Evolutionary conservation across 768 basidiomycete species (phyloP), one percentile per base, ranked within the genome.

Genomic region (Hirschioporus abietinus): DNA sequence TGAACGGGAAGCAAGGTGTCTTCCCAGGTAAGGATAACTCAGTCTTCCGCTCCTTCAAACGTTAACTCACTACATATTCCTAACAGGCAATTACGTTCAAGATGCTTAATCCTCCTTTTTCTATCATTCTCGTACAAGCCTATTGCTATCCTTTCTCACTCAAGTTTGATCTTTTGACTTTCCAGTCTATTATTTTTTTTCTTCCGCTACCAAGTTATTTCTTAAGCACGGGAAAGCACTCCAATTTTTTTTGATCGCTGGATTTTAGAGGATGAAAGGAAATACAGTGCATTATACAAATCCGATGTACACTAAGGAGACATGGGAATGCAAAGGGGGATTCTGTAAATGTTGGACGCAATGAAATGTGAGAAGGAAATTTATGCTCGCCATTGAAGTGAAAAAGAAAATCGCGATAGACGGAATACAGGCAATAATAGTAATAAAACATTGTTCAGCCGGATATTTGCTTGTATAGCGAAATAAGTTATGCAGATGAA

Each of bases 1-100:
- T 96, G 70, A 88, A 93, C 70, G 95, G 95, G 7, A 75, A 76
- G 68, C 86, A 93, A 74, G 96, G 96, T 8, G 91, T 95, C 18
- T 98, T 98, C 79, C 96, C 96, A 65, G 93, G 92, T 85, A 78
- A 74, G 77, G 78, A 69, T 15, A 58, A 63, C 24, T 35, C 24
- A 15, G 9, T n/a, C 35, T 26, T 52, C 10, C 64, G n/a, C 7
- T 30, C 23, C 26, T 30, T 58, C 24, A 7, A 0, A 15, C 60
- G 57, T 52, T 18, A 23, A 24, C 57, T 59, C n/a, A n/a, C 35
- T 24, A 64, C 35, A 26, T 7, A 58, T 63, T 23, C 35, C 59
- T 75, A 34, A 27, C 67, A 89, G 88, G 88, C 26, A 89, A 89
- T 74, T 88, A 89, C 74, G 88, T 90, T 25, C 86, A 88, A 72